A percentile compares a stretch with the other conserved stretches of the same genome.
phyloP scores from a whole-genome alignment of 1,284 basidiomycete genomes.

The Papiliotrema laurentii region DNA sequence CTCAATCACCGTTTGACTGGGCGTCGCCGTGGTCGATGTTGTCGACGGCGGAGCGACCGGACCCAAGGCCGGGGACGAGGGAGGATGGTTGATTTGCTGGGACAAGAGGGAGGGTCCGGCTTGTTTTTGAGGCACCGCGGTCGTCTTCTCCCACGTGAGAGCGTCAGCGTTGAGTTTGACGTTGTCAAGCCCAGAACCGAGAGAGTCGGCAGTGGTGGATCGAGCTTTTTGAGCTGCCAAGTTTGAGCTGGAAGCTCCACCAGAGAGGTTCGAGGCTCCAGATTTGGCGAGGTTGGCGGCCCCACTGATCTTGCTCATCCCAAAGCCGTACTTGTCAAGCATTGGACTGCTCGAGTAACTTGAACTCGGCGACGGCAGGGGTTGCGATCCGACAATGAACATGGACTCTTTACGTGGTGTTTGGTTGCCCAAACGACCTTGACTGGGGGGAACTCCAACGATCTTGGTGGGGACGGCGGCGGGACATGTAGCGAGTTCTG shows the following conservation, averaged over 20 bases:
- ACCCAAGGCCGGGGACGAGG: conserved; percentile 14
- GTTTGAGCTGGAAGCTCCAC: conserved; percentile 9
- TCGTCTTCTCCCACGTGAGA: conserved; percentile 57
- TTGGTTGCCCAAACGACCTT: conserved; percentile 94
- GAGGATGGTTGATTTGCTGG: conserved; percentile 61
- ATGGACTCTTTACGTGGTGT: conserved; percentile 82
- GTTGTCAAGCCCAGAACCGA: conserved; percentile 57
- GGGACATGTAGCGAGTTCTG: conserved; percentile 64
- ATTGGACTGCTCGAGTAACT: conserved; percentile 70
- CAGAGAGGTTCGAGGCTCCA: conserved; percentile 2
- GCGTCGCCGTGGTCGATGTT: conserved; percentile 34
- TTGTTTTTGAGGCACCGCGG: conserved; percentile 40
- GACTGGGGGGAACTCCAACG: conserved; percentile 90
- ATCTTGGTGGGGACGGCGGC: conserved; percentile 68
- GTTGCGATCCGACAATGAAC: conserved; percentile 92
- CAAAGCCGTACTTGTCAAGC: conserved; percentile 87
- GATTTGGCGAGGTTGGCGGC: conserved; percentile 16
- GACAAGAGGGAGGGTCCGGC: conserved; percentile 73
- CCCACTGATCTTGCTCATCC: conserved; percentile 67
- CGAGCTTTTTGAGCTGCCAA: conserved; percentile 4
- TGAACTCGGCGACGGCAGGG: conserved; percentile 72
- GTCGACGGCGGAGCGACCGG: conserved; percentile 11
- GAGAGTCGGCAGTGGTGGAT: conserved; percentile 54
- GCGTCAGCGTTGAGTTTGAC: conserved; percentile 56
- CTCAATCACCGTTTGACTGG: conserved; percentile 36